phyloP scores from a whole-genome alignment of 768 basidiomycete genomes.

The Dioszegia aurantiaca region DNA sequence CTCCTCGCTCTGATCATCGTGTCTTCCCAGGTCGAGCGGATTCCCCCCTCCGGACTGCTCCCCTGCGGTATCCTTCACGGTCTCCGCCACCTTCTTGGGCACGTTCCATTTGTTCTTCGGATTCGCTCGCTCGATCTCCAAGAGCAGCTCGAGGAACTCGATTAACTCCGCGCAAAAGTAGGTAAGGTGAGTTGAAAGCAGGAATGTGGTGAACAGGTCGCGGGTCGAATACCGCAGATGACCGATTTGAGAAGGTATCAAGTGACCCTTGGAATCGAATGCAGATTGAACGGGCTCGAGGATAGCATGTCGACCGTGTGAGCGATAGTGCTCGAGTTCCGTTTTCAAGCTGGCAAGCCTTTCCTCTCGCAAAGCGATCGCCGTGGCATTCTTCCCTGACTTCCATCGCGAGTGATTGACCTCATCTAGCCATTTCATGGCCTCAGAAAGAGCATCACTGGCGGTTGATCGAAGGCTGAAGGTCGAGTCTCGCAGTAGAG shows the following conservation, averaged over 20 bases:
- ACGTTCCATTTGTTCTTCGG: conserved; percentile 50
- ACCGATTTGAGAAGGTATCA: conserved; percentile 17
- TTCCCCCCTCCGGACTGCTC: conserved; percentile 29
- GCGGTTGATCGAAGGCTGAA: conserved; percentile 32
- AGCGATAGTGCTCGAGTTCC: conserved; percentile 25
- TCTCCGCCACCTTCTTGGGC: conserved; percentile 56
- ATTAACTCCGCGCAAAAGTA: conserved; percentile 53
- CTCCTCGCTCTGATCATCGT: conserved; percentile 16
- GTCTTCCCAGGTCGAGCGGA: conserved; percentile 42
- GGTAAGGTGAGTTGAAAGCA: conserved; percentile 57
- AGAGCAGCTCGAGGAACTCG: conserved; percentile 53
- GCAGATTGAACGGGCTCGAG: conserved; percentile 56
- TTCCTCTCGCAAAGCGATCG: conserved; percentile 29
- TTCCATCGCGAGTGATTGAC: conserved; percentile 46
- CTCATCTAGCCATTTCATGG: conserved; percentile 46
- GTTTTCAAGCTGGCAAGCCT: conserved; percentile 18
- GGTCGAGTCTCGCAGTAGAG: conserved; percentile 42
- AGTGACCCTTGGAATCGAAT: conserved; percentile 48
- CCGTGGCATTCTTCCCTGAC: conserved; percentile 13
- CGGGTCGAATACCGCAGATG: conserved; percentile 33
- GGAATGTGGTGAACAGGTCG: conserved; percentile 59
- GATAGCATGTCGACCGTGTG: conserved; percentile 47
- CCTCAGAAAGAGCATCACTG: conserved; percentile 29
- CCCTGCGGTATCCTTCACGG: conserved; percentile 43
- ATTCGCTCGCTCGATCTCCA: conserved; percentile 54